Evolutionary conservation across 495 filamentous ascomycete genomes (phyloP), one percentile per base, ranked within the genome.

Genomic region (Letharia columbiana): DNA sequence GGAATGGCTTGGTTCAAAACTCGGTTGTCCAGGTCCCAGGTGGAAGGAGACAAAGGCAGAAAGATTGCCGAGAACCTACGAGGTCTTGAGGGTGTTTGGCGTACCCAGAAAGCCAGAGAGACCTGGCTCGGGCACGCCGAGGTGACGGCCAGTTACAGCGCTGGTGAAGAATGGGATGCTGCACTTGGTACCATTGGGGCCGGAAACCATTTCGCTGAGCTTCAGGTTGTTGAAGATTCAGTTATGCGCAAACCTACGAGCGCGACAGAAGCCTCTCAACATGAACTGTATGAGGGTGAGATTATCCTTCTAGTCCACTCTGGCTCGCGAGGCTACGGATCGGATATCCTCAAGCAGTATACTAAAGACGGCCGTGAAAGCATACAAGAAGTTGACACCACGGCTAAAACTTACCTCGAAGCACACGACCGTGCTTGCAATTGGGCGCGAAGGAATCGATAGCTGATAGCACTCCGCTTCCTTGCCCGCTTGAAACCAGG

Each of bases 221-320:
- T 76, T 37, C 74, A 76, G 61, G 58, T 71, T 2, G 66, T 76
- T 13, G 74, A 74, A 35, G 69, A 75, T 35, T 49, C 45, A 13
- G n/a, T 33, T 13, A 33, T 35, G 20, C 23, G 47, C 23, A 57
- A 37, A 23, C 10, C 11, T 23, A 13, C 39, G 0, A 52, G 8
- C 4, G 41, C 28, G n/a, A n/a, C 54, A 2, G 18, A 7, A 50
- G 57, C 68, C 20, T 62, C 65, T 4, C 59, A 58, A 50, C 66
- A 63, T 28, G 52, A 42, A 15, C 50, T 73, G 3, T 28, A 65
- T 12, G 60, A 67, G 15, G 69, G 70, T 11, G 77, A 78, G 20
- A 75, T 78, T 11, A 61, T 78, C n/a, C 63, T 78, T n/a, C 71
- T 77, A 10, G 72, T 78, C 18, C 77, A 78, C 50, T 78, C 77